Evolutionary conservation across 495 filamentous ascomycete species (phyloP).

Genomic region (Podospora conica): DNA sequence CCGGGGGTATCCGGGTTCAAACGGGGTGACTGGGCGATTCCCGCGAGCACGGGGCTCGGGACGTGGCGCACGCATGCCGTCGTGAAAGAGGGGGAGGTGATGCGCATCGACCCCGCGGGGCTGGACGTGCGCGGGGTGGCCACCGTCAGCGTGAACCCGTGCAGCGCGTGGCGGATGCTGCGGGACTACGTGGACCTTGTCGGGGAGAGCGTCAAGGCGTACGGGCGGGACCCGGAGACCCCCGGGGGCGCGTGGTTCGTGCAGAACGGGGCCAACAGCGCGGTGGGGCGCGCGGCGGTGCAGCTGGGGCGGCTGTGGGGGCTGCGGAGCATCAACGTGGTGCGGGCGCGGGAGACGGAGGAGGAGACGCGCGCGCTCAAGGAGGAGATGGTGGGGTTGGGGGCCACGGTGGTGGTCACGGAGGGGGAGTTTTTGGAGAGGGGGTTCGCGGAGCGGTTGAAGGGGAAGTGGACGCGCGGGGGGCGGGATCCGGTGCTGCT

Average conservation of each 20-base stretch:
- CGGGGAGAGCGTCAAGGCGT: slow-evolving; percentile 28
- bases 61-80: slow-evolving; percentile 91
- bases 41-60: slow-evolving; percentile 70
- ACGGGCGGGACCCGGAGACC: slow-evolving; percentile 8
- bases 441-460: slow-evolving; percentile 56
- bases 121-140: slow-evolving; percentile 54
- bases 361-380: slow-evolving; percentile 62
- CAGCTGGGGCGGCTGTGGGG: slow-evolving; percentile 82
- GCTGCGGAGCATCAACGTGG: slow-evolving; percentile 76
- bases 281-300: slow-evolving; percentile 82
- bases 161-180: slow-evolving; percentile 88
- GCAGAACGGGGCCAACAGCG: slow-evolving; percentile 93
- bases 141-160: slow-evolving; percentile 85
- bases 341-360: slow-evolving; percentile 58
- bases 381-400: slow-evolving; percentile 62
- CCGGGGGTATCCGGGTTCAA: slow-evolving; percentile 42
- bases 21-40: slow-evolving; percentile 86
- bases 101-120: slow-evolving; percentile 55
- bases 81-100: slow-evolving; percentile 48
- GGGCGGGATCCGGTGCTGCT: slow-evolving; percentile 63
- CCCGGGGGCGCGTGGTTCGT: slow-evolving; percentile 77
- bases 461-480: slow-evolving; percentile 59
- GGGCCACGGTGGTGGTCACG: slow-evolving; percentile 78
- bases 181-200: slow-evolving; percentile 64
- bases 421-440: slow-evolving; percentile 59